phyloP scores from a whole-genome alignment of 345 rosid genomes.

The Tarenaya hassleriana region DNA sequence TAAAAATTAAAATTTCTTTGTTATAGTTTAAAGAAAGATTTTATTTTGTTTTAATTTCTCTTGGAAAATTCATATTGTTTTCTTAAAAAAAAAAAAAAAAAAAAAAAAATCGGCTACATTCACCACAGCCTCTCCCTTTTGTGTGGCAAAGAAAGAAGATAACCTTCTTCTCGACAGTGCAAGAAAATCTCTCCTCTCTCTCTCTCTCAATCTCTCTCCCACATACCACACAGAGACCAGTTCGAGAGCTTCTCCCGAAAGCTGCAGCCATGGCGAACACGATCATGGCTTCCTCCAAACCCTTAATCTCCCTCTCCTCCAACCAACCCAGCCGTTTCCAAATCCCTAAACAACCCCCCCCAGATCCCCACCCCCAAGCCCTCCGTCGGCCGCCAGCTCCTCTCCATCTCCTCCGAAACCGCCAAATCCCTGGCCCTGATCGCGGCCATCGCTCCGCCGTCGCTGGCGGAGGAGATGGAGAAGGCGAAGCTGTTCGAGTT shows the following conservation, averaged over 20 bases:
- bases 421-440: conserved; percentile 56
- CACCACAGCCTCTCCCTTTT: conserved; percentile 35
- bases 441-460: conserved; percentile 62
- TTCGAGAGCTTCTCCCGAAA: conserved; percentile 12
- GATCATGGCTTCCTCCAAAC: conserved; percentile 69
- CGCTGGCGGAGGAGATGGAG: conserved; percentile 72
- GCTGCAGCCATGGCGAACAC: conserved; percentile 56
- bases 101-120: no score
- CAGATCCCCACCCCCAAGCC: conserved; percentile 30
- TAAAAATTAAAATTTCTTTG: no score
- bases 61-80: background rate
- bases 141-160: conserved; percentile 66
- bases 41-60: background rate
- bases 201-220: conserved; percentile 17
- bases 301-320: conserved; percentile 32
- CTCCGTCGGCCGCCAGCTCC: conserved; percentile 30
- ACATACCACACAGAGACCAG: conserved; percentile 20
- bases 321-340: conserved; percentile 34
- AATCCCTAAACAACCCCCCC: conserved; percentile 31
- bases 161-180: conserved; percentile 17
- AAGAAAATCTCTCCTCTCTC: conserved; percentile 9
- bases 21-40: no score
- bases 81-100: no score
- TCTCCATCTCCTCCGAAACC: conserved; percentile 35
- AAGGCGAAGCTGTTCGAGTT: conserved; percentile 93